phyloP scores from a whole-genome alignment of 163 green algal genomes.

The Botryococcus braunii region DNA sequence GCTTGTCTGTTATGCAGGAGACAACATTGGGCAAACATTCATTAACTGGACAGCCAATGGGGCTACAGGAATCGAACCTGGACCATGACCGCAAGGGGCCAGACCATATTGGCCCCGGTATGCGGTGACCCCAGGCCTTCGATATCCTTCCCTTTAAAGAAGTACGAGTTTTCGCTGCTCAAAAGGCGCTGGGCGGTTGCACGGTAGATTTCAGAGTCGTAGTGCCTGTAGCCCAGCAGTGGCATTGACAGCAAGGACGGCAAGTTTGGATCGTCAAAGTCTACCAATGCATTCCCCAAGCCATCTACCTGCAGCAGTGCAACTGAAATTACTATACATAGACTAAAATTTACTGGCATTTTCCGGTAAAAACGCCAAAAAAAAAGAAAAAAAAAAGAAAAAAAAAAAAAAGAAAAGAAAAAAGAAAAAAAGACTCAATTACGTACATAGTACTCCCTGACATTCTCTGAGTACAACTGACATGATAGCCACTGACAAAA shows the following conservation, averaged over 20 bases:
- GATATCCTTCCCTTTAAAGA: conserved; percentile 28
- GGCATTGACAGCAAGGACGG: conserved; percentile 51
- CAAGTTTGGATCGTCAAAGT: conserved; percentile 60
- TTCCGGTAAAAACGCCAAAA: too few species aligned
- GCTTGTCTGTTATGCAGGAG: too few species aligned
- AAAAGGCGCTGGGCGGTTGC: conserved; percentile 27
- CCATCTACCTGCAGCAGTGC: conserved; percentile 55
- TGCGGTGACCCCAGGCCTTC: conserved; percentile 44
- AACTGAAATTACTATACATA: too few species aligned
- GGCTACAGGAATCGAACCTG: conserved; percentile 17
- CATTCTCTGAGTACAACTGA: too few species aligned
- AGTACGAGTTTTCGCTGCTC: conserved; percentile 25
- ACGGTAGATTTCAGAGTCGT: conserved; percentile 27
- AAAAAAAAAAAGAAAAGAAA: too few species aligned
- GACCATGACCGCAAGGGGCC: conserved; percentile 43
- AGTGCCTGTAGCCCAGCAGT: conserved; percentile 41
- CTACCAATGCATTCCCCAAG: conserved; percentile 23
- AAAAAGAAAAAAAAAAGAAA: too few species aligned
- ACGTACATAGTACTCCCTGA: too few species aligned
- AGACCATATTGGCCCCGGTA: conserved; percentile 36
- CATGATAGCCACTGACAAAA: too few species aligned
- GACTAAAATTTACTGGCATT: too few species aligned
- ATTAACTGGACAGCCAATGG: too few species aligned
- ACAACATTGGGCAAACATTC: too few species aligned
- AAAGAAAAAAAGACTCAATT: too few species aligned